Base-by-base conservation (phyloP, 2,329 filamentous ascomycete genomes). In the Ceratocystis huliohia region DNA sequence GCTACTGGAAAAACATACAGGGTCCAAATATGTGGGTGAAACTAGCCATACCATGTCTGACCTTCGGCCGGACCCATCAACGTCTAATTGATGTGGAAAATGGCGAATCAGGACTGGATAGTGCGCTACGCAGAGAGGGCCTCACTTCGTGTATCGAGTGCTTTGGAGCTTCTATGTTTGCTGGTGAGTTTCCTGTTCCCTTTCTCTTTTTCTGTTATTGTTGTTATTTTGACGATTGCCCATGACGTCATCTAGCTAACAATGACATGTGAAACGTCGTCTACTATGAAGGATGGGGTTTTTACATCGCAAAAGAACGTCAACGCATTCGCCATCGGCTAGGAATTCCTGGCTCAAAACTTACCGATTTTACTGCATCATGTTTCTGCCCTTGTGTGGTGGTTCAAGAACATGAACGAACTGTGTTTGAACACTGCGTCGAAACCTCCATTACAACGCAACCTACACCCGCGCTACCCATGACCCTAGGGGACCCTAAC, bases 391-490 rank as follows among this genome's bases (percentile, higher is more conserved):
- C 67, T 5, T 68, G 67, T 59, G 41, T 62, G 5, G 63, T 61
- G 4, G 63, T 68, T n/a, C 62, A 65, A 22, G 64, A 68, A 56
- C 67, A 68, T 17, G 67, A 68, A 37, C 64, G 62, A 2, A 68
- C 67, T 7, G 67, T 68, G 30, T 63, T 66, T 53, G 65, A 68
- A 17, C 66, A 68, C 61, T 68, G 67, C 53, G 46, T 66, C 57
- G 61, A 64, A 41, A 66, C 59, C 46, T 57, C 61, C 3, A 64
- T 68, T 25, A 64, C 59, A 30, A 68, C 64, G 7, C 67, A 68
- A 20, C 67, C 67, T 50, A 64, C 61, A 5, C 64, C 67, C 7
- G 59, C 61, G 3, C 48, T 68, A 8, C 67, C 67, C 20, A 68
- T 68, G 67, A 53, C 67, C 5, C 62, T 63, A 50, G 67, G 67